Evolutionary conservation across 148 eudicot species (phyloP), one percentile per base, ranked within the genome.

Genomic region (Diospyros lotus): DNA sequence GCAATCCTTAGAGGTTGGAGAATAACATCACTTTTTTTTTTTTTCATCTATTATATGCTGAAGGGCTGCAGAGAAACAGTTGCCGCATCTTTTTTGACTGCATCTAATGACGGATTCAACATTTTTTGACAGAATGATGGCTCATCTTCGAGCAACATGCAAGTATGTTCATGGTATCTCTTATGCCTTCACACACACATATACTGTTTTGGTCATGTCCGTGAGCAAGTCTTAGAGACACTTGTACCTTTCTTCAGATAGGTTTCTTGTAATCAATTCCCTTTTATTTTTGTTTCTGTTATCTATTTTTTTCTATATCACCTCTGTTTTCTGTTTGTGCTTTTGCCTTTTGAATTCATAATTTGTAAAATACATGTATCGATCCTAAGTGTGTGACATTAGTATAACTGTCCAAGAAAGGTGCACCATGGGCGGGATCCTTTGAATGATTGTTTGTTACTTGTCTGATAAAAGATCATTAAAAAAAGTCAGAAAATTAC

Each of bases 101-200:
- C 76, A n/a, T 39, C 60, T 50, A 61, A 90, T 89, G 98, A 86
- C 85, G 18, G 98, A 94, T 51, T 68, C 87, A 6, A 86, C 97
- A 10, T 72, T 85, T 73, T 89, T 92, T 28, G 80, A 74, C 71
- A 83, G 75, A 48, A 77, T 94, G 82, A 82, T 92, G 93, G 72
- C 78, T 69, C 81, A 84, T 61, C 84, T 94, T 72, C 94, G 97
- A 46, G 69, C 89, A 80, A 71, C 84, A 1, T 94, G 97, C 96
- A 94, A 90, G 97, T 92, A 80, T 61, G 81, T 64, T 53, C 52
- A 41, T 11, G 50, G 38, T 14, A 42, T 73, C 56, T 39, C 44
- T 18, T n/a, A 51, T 18, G 42, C 63, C 40, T 71, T 43, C 28
- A 72, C 53, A 15, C 8, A 18, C 64, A 6, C 2, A 28, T 61